Conservation (phyloP, 306 rosid species). For the Cercis canadensis region DNA sequence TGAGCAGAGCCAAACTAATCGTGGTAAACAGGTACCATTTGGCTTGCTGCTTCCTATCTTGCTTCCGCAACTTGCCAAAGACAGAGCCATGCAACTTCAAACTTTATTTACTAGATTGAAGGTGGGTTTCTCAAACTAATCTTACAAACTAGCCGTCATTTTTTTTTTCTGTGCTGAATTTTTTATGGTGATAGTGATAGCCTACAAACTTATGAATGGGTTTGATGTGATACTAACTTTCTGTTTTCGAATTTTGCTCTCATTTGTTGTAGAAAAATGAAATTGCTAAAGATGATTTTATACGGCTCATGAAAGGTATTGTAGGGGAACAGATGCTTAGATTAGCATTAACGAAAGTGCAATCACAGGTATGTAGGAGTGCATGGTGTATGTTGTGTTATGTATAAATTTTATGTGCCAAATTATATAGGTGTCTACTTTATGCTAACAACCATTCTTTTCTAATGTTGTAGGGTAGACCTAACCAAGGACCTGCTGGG, state of each 20-base stretch:
- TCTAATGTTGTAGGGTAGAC: conserved; percentile 37
- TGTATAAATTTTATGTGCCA: conserved; percentile 2
- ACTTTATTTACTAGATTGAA: conserved; percentile 71
- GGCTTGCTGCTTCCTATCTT: conserved; percentile 75
- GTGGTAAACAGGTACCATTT: conserved; percentile 81
- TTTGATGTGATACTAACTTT: conserved; percentile 36
- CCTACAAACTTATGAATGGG: conserved; percentile 15
- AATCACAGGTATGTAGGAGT: conserved; percentile 60
- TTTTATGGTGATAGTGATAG: neutral
- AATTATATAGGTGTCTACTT: conserved; percentile 6
- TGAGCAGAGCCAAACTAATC: conserved; percentile 63
- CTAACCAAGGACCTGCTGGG: conserved; percentile 55
- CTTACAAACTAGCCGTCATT: conserved; percentile 14
- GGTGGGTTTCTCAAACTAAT: conserved; percentile 51
- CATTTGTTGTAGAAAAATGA: conserved; percentile 69
- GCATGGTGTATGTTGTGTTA: conserved; percentile 26
- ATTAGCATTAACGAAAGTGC: conserved; percentile 72
- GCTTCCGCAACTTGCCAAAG: conserved; percentile 83
- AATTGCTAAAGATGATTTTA: conserved; percentile 81
- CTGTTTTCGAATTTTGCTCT: conserved; percentile 33
- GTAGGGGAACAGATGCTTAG: conserved; percentile 92
- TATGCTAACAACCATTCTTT: conserved; percentile 34
- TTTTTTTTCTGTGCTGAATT: conserved; percentile 3
- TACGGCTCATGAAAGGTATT: conserved; percentile 72
- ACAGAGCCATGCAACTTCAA: conserved; percentile 82